Base-by-base conservation (phyloP, 371 early-diverging fungal genomes). In the Actinomortierella wolfii region DNA sequence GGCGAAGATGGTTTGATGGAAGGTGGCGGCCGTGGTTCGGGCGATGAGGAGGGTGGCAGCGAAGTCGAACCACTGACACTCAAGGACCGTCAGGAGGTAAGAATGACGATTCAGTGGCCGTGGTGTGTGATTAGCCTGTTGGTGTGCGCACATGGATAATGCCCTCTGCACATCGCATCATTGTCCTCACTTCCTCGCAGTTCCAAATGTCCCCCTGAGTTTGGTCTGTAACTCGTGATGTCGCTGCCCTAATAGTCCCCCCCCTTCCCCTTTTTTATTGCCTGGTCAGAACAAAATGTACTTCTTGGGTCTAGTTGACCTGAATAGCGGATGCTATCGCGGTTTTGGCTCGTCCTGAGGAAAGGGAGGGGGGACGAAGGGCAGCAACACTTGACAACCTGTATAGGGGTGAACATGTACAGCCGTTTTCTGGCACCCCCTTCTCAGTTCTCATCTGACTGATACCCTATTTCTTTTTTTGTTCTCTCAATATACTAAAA, bases 41-140 rank as follows among this genome's bases (percentile, higher is more conserved):
- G 68, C 13, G 62, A 69, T 6, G 78, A 76, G 15, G 75, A 78
- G 2, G 82, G 81, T 18, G 77, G 64, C 46, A 64, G 66, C 15
- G 82, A 85, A 28, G 61, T 67, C 51, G 87, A 86, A 40, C 71
- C 71, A 62, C 76, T 84, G 78, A 88, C 87, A 1, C 70, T 89
- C 17, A 88, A 88, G 45, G 88, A 89, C 67, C 61, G 85, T 52
- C 89, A 89, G 67, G 89, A 89, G 56, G 86, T 83, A 76, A 61
- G 68, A 48, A 55, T 3, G 8, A 20, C 14, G 17, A 5, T 18
- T 15, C 49, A n/a, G 42, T 25, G 9, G 15, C 3, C 39, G 14
- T 56, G 28, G 34, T 24, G 25, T 14, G 15, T 56, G 21, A 25
- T 46, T 47, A 9, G 5, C 42, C 7, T 15, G 2, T 39, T 21